Evolutionary conservation across 106 monocot genomes (phyloP).

Genomic region (Acorus gramineus): DNA sequence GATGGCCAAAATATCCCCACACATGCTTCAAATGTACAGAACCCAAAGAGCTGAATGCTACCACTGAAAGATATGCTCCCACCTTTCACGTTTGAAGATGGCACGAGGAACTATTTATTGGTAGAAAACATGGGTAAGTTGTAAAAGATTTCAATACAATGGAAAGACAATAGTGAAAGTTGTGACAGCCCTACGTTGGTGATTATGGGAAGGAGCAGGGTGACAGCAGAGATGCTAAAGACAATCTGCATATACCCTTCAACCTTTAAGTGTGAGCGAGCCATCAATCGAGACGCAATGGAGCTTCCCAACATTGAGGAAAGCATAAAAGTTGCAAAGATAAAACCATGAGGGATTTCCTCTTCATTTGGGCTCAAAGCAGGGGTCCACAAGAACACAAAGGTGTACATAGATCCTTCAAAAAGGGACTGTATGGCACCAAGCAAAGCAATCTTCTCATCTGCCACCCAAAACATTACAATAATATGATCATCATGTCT

Average conservation of each 20-base stretch:
- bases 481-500: not conserved
- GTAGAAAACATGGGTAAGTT: too few relatives aligned
- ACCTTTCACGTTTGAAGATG: constrained; percentile 38
- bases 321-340: constrained; percentile 96
- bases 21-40: constrained; percentile 87
- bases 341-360: constrained; percentile 94
- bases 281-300: constrained; percentile 73
- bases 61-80: constrained; percentile 66
- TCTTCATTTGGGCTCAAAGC: constrained; percentile 95
- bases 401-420: constrained; percentile 97
- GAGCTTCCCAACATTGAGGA: constrained; percentile 98
- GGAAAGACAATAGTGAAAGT: not conserved
- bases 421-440: constrained; percentile 98
- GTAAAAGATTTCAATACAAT: not conserved
- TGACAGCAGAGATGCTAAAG: constrained; percentile 61
- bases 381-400: constrained; percentile 97
- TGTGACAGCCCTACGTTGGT: constrained; percentile 41
- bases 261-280: constrained; percentile 62
- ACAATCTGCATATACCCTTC: constrained; percentile 97
- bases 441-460: constrained; percentile 95
- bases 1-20: constrained; percentile 98
- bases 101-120: constrained; percentile 42
- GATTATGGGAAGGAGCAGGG: constrained; percentile 76
- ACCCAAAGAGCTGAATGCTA: constrained; percentile 76
- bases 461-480: constrained; percentile 14